phyloP scores from a whole-genome alignment of 345 rosid species.

The Pistacia atlantica region DNA sequence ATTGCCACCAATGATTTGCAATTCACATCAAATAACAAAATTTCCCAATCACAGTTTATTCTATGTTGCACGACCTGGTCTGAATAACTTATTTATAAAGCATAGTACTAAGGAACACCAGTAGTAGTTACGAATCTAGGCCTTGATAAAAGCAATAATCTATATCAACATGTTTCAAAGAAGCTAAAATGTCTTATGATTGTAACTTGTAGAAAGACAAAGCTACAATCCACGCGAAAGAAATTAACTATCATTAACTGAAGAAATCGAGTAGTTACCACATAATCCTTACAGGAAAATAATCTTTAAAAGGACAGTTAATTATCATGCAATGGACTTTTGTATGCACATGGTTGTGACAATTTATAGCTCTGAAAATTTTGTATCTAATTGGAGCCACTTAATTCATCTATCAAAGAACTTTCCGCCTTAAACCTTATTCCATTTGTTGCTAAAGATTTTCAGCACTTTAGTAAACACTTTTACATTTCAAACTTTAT shows the following conservation, averaged over 20 bases:
- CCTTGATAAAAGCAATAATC: not conserved
- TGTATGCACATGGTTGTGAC: not conserved
- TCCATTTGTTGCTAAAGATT: not conserved
- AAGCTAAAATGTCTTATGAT: not conserved
- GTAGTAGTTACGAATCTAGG: not conserved
- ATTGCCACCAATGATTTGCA: not conserved
- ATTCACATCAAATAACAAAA: not conserved
- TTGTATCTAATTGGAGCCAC: not conserved
- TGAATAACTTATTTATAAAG: not conserved
- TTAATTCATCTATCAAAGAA: not conserved
- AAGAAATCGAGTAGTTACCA: not conserved
- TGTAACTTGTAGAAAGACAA: not conserved
- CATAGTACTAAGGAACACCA: not conserved
- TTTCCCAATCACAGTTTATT: no score
- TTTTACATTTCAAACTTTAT: not conserved
- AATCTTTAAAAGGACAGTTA: not conserved
- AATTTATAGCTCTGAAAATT: not conserved
- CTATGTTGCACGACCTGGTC: not conserved
- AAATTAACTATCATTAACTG: not conserved
- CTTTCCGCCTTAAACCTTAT: not conserved
- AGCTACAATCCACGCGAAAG: not conserved
- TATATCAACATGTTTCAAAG: not conserved
- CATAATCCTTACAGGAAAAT: not conserved
- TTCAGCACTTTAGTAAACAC: not conserved
- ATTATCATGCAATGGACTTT: not conserved